A percentile compares a stretch with the other conserved stretches of the same genome.
These are phyloP conservation scores for Rosellinia necatrix DNA, from an alignment of 2,329 filamentous ascomycete genomes.

Conservation along the genomic window DNA sequence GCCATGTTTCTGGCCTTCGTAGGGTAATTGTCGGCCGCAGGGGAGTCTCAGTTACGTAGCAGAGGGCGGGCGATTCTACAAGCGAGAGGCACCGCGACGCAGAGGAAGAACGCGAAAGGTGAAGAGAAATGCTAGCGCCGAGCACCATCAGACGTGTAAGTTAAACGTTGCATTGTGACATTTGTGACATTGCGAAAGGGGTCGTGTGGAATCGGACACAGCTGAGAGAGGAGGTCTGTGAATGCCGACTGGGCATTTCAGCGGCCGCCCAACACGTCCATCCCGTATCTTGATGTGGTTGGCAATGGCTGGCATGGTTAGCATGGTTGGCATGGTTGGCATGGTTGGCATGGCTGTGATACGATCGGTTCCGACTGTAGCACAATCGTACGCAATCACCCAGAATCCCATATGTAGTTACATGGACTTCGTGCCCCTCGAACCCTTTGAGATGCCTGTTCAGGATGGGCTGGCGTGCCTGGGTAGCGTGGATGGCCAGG, in stretches of 20 bases:
- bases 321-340: not conserved
- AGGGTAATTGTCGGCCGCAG: conserved; percentile 5
- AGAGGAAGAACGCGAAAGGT: conserved; percentile 12
- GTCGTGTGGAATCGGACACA: conserved; percentile 10
- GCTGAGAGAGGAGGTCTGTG: too few relatives aligned
- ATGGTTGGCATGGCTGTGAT: not conserved
- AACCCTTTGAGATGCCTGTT: conserved; percentile 22
- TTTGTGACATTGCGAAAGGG: conserved; percentile 9
- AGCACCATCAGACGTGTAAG: too few relatives aligned
- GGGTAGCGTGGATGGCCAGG: not conserved
- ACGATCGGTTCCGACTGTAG: conserved; percentile 17
- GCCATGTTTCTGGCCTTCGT: too few relatives aligned
- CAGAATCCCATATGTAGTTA: not conserved
- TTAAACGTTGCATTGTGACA: too few relatives aligned
- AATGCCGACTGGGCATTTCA: conserved; percentile 12
- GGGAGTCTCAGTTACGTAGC: conserved; percentile 15
- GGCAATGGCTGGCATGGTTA: not conserved
- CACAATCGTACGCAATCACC: not conserved
- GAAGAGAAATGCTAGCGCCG: too few relatives aligned
- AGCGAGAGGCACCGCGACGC: conserved; percentile 19
- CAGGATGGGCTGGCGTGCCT: conserved; percentile 19
- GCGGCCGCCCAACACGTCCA: not conserved
- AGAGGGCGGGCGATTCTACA: too few relatives aligned
- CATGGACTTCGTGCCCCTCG: conserved; percentile 1
- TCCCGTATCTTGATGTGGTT: not conserved